Evolutionary conservation across 1,139 yeast species (phyloP), one percentile per base, ranked within the genome.

Genomic region (Insectozyma bohioensis): DNA sequence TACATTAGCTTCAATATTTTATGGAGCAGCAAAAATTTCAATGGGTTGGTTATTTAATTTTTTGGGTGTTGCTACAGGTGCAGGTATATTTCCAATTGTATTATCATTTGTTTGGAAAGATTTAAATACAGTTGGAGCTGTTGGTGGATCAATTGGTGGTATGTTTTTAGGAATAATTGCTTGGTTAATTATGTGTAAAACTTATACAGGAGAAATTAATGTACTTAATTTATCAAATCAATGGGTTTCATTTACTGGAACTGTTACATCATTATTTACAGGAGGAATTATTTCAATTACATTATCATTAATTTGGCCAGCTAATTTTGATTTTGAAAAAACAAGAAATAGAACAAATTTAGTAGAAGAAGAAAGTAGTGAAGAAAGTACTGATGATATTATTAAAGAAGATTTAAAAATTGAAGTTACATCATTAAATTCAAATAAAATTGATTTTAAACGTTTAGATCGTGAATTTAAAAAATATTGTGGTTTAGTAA

Each of bases 11-110:
- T 56, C 65, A 15, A 58, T 69, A n/a, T 58, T 71, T 42, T 63
- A 67, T 34, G 57, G 58, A 17, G 63, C 68, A 37, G 58, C 43
- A 12, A 34, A 35, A 12, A 41, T 41, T 10, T 21, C 32, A 13
- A 41, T 39, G 41, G 67, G 68, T 10, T 64, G 67, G 64, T 43
- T 64, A 31, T 63, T 67, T 48, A 60, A 67, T 48, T 70, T 70
- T 46, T 50, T 64, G 22, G 70, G 71, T 56, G 24, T 33, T 20
- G 38, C 39, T 6, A 41, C 44, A 1, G 41, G 67, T 27, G 56
- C 63, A 13, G 74, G 74, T 31, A 68, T 64, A 3, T 55, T 67
- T 42, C 72, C 72, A 13, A 63, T 67, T 31, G 61, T 62, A 0
- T 52, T 64, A 26, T 51, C 72, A 0, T 58, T 67, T 44, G 55